Percentiles rank a stretch among this genome's conserved stretches.
Conservation (phyloP, 2,329 filamentous ascomycete genomes). For the Aspergillus terreus region DNA sequence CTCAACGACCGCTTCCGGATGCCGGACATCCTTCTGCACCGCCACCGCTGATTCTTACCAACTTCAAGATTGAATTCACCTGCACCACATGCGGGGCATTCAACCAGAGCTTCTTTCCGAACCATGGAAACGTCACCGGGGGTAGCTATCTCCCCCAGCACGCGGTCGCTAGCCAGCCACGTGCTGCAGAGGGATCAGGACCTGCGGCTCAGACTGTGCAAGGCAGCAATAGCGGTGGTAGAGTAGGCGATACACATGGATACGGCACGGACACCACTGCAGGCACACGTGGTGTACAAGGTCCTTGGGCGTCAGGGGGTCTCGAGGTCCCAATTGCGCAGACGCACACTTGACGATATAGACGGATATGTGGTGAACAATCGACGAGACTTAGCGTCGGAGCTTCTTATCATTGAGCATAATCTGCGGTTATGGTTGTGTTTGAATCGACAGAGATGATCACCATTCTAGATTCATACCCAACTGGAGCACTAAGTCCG, state of each 20-base stretch:
- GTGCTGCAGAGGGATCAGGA: constrained; percentile 15
- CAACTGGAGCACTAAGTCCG: too few relatives aligned
- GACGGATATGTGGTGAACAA: too few relatives aligned
- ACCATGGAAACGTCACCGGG: constrained; percentile 34
- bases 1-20: constrained; percentile 20
- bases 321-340: constrained; percentile 28
- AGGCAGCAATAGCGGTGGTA: constrained; percentile 10
- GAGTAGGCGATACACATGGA: constrained; percentile 18
- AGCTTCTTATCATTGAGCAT: too few relatives aligned
- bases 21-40: constrained; percentile 22
- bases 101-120: constrained; percentile 38
- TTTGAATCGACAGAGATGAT: too few relatives aligned
- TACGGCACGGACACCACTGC: constrained; percentile 21
- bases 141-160: constrained; percentile 25
- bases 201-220: constrained; percentile 17
- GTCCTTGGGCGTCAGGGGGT: constrained; percentile 23
- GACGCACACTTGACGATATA: constrained; percentile 9
- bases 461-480: too few relatives aligned
- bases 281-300: constrained; percentile 24
- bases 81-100: constrained; percentile 36
- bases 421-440: too few relatives aligned
- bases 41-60: constrained; percentile 30
- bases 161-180: constrained; percentile 16
- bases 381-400: too few relatives aligned
- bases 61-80: constrained; percentile 40